Percentiles rank a stretch among this genome's conserved stretches.
phyloP scores from a whole-genome alignment of 2,329 filamentous ascomycete species.

The Rutstroemia sp. region DNA sequence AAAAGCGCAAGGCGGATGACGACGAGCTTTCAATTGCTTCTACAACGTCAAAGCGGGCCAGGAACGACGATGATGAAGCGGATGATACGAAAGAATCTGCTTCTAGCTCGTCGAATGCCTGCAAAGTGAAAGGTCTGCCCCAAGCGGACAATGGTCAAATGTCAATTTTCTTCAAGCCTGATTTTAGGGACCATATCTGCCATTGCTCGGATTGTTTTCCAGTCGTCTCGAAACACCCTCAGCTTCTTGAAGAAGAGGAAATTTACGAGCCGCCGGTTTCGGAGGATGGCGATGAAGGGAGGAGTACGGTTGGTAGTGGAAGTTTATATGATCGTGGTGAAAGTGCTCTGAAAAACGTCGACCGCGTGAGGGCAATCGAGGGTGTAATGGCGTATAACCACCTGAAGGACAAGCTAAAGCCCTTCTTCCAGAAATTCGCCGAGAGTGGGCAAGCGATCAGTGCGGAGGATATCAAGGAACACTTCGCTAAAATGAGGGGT shows the following conservation, averaged over 20 bases:
- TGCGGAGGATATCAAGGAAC: slow-evolving; percentile 91
- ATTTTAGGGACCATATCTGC: slow-evolving; percentile 78
- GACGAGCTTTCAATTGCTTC: slow-evolving; percentile 30
- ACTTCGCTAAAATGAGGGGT: slow-evolving; percentile 89
- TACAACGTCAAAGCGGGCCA: slow-evolving; percentile 44
- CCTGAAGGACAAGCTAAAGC: slow-evolving; percentile 90
- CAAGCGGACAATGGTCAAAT: slow-evolving; percentile 50
- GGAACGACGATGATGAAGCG: slow-evolving; percentile 21
- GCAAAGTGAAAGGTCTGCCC: slow-evolving; percentile 57
- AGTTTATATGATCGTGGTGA: slow-evolving; percentile 88
- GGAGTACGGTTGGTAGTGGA: slow-evolving; percentile 62
- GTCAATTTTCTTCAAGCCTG: slow-evolving; percentile 73
- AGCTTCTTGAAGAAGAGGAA: slow-evolving; percentile 91
- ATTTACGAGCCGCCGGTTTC: slow-evolving; percentile 89
- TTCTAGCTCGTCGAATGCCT: slow-evolving; percentile 29
- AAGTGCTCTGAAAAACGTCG: slow-evolving; percentile 82
- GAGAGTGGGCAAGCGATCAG: slow-evolving; percentile 83
- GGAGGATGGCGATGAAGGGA: slow-evolving; percentile 46
- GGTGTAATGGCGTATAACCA: slow-evolving; percentile 98
- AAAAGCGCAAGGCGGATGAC: slow-evolving; percentile 60
- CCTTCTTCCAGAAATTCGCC: slow-evolving; percentile 88
- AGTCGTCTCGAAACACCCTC: slow-evolving; percentile 59
- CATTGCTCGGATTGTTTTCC: slow-evolving; percentile 76
- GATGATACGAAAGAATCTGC: background rate
- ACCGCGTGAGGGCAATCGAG: slow-evolving; percentile 88